phyloP scores from a whole-genome alignment of 768 basidiomycete species.

The Phanerochaete sordida region DNA sequence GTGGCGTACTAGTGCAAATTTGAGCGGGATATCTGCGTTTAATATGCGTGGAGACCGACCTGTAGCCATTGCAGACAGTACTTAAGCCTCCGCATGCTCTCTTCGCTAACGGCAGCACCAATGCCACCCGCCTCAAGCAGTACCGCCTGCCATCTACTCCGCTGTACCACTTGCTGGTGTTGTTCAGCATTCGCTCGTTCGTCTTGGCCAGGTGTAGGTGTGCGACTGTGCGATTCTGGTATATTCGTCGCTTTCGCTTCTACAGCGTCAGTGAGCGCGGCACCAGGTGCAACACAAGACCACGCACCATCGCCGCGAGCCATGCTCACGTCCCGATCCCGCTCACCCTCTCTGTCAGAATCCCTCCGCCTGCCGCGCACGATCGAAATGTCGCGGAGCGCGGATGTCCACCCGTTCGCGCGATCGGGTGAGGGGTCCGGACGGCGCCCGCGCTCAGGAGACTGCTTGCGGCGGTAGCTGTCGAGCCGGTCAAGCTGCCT shows the following conservation, averaged over 20 bases:
- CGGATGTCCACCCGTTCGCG: constrained; percentile 9
- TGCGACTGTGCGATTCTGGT: constrained; percentile 10
- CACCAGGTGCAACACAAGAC: not conserved
- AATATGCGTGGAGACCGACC: constrained; percentile 33
- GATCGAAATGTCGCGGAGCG: constrained; percentile 11
- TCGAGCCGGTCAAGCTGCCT: constrained; percentile 69
- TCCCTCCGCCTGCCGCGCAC: constrained; percentile 5
- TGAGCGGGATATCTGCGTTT: not conserved
- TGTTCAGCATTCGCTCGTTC: constrained; percentile 9
- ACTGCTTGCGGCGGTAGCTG: constrained; percentile 19
- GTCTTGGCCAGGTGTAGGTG: constrained; percentile 13
- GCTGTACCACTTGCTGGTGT: constrained; percentile 56
- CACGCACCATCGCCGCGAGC: constrained; percentile 11
- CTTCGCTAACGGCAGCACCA: constrained; percentile 85
- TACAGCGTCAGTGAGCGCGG: not conserved
- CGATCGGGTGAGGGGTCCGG: not conserved
- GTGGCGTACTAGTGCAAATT: constrained; percentile 67
- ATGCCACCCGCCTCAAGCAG: constrained; percentile 85
- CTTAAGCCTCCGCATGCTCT: constrained; percentile 81
- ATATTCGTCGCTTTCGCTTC: not conserved
- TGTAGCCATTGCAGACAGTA: constrained; percentile 89
- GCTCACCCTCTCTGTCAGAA: not conserved
- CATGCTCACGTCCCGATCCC: constrained; percentile 14
- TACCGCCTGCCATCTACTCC: constrained; percentile 85
- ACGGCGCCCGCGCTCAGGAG: constrained; percentile 9